A percentile compares a stretch with the other conserved stretches of the same genome.
These are phyloP conservation scores for Dothiorella sarmentorum DNA, from an alignment of 2,329 filamentous ascomycete species.

Conservation along the genomic window DNA sequence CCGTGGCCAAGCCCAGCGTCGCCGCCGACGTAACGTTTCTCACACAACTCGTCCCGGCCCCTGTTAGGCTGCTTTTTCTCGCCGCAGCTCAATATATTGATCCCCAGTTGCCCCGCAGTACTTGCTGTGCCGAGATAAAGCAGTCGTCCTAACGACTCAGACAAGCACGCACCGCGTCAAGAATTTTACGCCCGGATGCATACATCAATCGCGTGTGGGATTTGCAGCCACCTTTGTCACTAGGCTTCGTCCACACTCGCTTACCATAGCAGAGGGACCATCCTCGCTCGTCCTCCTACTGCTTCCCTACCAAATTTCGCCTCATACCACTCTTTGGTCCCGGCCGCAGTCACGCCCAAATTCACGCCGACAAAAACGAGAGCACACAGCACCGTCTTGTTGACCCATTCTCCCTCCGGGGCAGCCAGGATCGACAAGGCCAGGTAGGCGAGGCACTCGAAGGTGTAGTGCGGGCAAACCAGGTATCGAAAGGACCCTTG, in stretches of 20 bases:
- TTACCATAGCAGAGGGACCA: slow-evolving; percentile 64
- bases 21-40: not conserved
- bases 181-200: not conserved
- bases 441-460: slow-evolving; percentile 80
- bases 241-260: not conserved
- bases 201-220: not conserved
- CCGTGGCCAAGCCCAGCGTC: not conserved
- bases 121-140: not conserved
- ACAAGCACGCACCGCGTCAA: not conserved
- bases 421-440: slow-evolving; percentile 72
- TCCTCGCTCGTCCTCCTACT: slow-evolving; percentile 64
- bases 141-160: not conserved
- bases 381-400: slow-evolving; percentile 69
- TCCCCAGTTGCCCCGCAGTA: not conserved
- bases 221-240: not conserved
- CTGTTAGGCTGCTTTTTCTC: not conserved
- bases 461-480: slow-evolving; percentile 87
- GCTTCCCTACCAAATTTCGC: slow-evolving; percentile 67
- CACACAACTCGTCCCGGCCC: not conserved
- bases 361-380: slow-evolving; percentile 73
- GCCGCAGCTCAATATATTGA: slow-evolving; percentile 11
- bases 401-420: slow-evolving; percentile 62
- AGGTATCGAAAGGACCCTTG: slow-evolving; percentile 68
- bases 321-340: slow-evolving; percentile 75
- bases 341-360: slow-evolving; percentile 74